Percentiles rank a stretch among this genome's conserved stretches.
These are phyloP conservation scores for Lachnellula subtilissima DNA, from an alignment of 2,329 filamentous ascomycete species.

Conservation along the genomic window DNA sequence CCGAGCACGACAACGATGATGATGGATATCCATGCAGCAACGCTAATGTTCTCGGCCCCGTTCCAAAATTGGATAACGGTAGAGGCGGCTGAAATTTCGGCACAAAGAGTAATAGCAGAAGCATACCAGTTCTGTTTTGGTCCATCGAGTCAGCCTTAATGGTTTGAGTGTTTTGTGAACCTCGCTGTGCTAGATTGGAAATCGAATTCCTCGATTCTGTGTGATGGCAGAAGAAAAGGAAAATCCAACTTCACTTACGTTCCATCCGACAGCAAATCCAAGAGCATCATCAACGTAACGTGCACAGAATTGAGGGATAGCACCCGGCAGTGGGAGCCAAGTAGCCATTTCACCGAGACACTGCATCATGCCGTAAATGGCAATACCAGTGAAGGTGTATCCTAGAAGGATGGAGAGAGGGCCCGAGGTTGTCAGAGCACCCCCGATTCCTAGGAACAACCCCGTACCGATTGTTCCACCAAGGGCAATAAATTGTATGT, in stretches of 20 bases:
- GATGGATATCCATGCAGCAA: slow-evolving; percentile 37
- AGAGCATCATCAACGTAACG: slow-evolving; percentile 46
- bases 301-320: slow-evolving; percentile 43
- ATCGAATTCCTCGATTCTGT: background rate
- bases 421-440: slow-evolving; percentile 48
- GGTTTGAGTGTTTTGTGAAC: background rate
- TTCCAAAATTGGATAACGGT: slow-evolving; percentile 47
- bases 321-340: slow-evolving; percentile 47
- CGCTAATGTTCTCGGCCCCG: slow-evolving; percentile 26
- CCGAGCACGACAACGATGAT: slow-evolving; percentile 34
- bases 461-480: slow-evolving; percentile 54
- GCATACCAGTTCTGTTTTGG: slow-evolving; percentile 28
- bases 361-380: slow-evolving; percentile 47
- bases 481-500: slow-evolving; percentile 56
- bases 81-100: slow-evolving; percentile 46
- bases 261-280: slow-evolving; percentile 53
- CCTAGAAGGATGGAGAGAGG: slow-evolving; percentile 49
- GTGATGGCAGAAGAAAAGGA: background rate
- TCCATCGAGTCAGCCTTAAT: slow-evolving; percentile 5
- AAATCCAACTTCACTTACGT: slow-evolving; percentile 53
- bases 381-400: slow-evolving; percentile 47
- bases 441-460: slow-evolving; percentile 50
- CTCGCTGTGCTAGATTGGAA: background rate
- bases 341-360: slow-evolving; percentile 50
- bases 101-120: slow-evolving; percentile 34